Evolutionary conservation across 257 asterid genomes (phyloP).

Genomic region (Avicennia marina): DNA sequence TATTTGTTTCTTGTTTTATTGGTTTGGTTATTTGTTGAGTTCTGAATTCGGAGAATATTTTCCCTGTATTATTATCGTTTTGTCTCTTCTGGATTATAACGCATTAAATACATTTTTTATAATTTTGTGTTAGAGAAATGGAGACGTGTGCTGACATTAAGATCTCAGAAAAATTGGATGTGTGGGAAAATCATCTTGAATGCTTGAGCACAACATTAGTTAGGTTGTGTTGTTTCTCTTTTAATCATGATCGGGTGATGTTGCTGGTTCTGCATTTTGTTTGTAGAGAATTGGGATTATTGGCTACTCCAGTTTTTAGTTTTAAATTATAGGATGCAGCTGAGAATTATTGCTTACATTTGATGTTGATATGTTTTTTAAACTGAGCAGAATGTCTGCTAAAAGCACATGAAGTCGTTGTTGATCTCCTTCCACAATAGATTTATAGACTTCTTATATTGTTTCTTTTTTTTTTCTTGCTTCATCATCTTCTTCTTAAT

Average conservation of each 20-base stretch:
- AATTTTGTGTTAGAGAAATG: neutral
- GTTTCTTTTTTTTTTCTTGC: neutral
- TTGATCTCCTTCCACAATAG: too few species aligned
- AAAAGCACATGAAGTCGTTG: neutral
- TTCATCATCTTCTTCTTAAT: neutral
- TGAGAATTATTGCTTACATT: neutral
- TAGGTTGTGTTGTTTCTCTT: neutral
- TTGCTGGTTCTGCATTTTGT: neutral
- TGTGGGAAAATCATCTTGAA: neutral
- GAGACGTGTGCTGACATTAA: neutral
- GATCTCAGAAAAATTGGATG: neutral
- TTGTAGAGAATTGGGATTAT: neutral
- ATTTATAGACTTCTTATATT: neutral
- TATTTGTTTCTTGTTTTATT: neutral
- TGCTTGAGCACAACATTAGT: neutral
- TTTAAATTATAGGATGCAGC: neutral
- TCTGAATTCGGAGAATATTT: neutral
- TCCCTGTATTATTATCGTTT: neutral
- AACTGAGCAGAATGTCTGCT: neutral
- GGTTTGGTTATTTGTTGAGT: neutral
- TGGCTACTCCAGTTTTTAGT: too few species aligned
- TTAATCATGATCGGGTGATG: neutral
- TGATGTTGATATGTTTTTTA: neutral
- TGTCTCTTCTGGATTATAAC: neutral
- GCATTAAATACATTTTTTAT: too few species aligned